Percentiles rank a stretch among this genome's conserved stretches.
These are phyloP conservation scores for Starmera caribaea DNA, from an alignment of 805 yeast species.

Conservation along the genomic window DNA sequence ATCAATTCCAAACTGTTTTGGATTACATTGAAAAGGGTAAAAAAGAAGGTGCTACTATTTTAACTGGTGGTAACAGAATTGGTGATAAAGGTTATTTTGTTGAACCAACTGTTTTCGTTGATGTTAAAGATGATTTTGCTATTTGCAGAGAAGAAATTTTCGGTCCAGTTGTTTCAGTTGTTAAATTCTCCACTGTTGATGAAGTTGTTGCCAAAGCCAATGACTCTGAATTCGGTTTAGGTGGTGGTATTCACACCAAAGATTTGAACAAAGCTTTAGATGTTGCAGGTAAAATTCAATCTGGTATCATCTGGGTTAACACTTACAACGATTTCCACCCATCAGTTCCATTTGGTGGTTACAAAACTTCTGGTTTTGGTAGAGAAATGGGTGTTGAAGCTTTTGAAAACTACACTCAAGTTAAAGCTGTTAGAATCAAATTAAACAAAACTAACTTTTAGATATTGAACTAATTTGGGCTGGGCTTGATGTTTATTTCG, in stretches of 20 bases:
- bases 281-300: slow-evolving; percentile 44
- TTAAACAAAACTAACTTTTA: slow-evolving; percentile 13
- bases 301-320: slow-evolving; percentile 61
- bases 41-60: slow-evolving; percentile 44
- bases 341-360: slow-evolving; percentile 65
- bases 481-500: background rate
- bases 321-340: slow-evolving; percentile 61
- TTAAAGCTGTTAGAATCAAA: slow-evolving; percentile 54
- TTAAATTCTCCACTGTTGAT: slow-evolving; percentile 48
- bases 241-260: slow-evolving; percentile 56
- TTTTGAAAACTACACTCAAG: slow-evolving; percentile 54
- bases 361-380: slow-evolving; percentile 58
- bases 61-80: slow-evolving; percentile 51
- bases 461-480: background rate
- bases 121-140: slow-evolving; percentile 39
- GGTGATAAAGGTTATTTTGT: slow-evolving; percentile 52
- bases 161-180: slow-evolving; percentile 55
- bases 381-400: slow-evolving; percentile 68
- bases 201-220: slow-evolving; percentile 47
- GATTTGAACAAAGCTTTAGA: slow-evolving; percentile 43
- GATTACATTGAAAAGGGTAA: slow-evolving; percentile 49
- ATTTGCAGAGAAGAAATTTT: slow-evolving; percentile 56
- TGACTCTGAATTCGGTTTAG: slow-evolving; percentile 53
- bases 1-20: slow-evolving; percentile 49
- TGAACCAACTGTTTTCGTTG: slow-evolving; percentile 53